Evolutionary conservation across 768 basidiomycete species (phyloP).

Genomic region (Rhizopogon vulgaris): DNA sequence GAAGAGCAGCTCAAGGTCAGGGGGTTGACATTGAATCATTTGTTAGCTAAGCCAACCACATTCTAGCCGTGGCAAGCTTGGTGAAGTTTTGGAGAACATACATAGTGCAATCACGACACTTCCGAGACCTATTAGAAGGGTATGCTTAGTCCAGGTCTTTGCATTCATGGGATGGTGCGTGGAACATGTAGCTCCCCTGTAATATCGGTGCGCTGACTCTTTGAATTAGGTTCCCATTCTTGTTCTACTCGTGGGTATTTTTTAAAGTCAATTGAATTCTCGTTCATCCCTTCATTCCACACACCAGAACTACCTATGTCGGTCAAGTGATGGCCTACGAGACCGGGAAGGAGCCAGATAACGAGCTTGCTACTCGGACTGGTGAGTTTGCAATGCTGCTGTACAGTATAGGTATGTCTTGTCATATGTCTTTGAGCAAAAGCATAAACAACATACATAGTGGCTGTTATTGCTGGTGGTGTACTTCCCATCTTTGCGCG

Average conservation of each 20-base stretch:
- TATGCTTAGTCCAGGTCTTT: constrained; percentile 90
- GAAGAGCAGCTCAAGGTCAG: constrained; percentile 19
- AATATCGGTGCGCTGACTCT: constrained; percentile 3
- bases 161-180: constrained; percentile 94
- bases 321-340: constrained; percentile 92
- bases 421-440: neutral
- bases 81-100: constrained; percentile 79
- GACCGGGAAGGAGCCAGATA: constrained; percentile 63
- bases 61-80: constrained; percentile 41
- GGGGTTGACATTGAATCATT: constrained; percentile 1
- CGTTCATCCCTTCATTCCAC: constrained; percentile 1
- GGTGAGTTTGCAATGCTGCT: constrained; percentile 88
- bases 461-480: constrained; percentile 79
- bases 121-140: constrained; percentile 78
- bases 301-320: constrained; percentile 78
- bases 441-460: constrained; percentile 39
- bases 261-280: neutral
- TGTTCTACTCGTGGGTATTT: constrained; percentile 75
- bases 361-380: constrained; percentile 75
- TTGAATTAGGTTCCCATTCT: constrained; percentile 77
- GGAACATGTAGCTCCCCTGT: neutral
- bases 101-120: constrained; percentile 64
- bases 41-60: neutral
- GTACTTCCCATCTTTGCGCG: constrained; percentile 76
- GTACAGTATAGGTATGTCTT: constrained; percentile 71